A percentile compares a stretch with the other conserved stretches of the same genome.
Evolutionary conservation across 345 rosid genomes (phyloP).

Genomic region (Isatis tinctoria): DNA sequence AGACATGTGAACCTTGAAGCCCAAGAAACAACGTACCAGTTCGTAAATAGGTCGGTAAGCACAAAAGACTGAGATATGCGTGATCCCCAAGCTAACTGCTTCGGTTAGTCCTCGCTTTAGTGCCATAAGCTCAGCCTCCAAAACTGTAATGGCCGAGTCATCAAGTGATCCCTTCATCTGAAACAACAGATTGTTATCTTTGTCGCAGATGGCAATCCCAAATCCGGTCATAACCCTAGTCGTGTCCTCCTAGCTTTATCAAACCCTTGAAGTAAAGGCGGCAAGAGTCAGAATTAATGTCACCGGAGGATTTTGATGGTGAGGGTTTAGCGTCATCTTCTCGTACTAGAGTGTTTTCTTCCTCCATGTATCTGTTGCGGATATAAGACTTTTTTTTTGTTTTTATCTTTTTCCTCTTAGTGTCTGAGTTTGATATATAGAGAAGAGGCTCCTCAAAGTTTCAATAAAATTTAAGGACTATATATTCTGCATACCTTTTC

Average conservation of each 20-base stretch:
- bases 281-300: not conserved
- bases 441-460: too few relatives aligned
- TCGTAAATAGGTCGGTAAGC: not conserved
- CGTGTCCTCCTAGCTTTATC: too few relatives aligned
- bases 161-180: not conserved
- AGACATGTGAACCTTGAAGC: not conserved
- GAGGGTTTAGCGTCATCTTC: not conserved
- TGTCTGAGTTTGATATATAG: too few relatives aligned
- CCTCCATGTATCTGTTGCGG: not conserved
- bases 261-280: not conserved
- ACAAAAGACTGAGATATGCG: not conserved
- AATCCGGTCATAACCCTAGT: too few relatives aligned
- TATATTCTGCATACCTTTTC: too few relatives aligned
- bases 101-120: not conserved
- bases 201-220: too few relatives aligned
- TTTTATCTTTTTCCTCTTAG: too few relatives aligned
- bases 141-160: not conserved
- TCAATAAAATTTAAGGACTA: too few relatives aligned
- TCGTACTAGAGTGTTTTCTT: not conserved
- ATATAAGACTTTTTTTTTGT: too few relatives aligned
- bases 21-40: not conserved
- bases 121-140: too few relatives aligned
- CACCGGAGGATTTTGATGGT: not conserved
- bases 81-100: not conserved
- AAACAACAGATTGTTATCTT: not conserved